Evolutionary conservation across 768 basidiomycete species (phyloP).

Genomic region (Dacryopinax spathularia): DNA sequence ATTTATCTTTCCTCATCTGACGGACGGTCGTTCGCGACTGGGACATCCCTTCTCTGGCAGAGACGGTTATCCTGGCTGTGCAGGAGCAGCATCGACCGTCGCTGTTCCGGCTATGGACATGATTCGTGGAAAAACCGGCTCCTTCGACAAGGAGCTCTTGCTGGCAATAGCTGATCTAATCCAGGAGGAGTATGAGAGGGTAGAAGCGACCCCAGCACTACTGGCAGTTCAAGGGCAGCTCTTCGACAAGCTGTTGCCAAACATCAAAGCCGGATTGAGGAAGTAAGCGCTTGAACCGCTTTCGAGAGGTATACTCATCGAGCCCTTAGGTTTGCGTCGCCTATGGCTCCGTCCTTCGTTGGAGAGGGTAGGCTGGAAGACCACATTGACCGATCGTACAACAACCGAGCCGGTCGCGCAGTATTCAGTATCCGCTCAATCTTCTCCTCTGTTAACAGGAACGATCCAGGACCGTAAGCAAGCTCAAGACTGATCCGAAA

Average conservation of each 20-base stretch:
- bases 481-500: not conserved
- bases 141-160: not conserved
- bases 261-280: not conserved
- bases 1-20: not conserved
- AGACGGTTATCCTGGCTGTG: not conserved
- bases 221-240: not conserved
- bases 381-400: not conserved
- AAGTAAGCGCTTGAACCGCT: not conserved
- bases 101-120: not conserved
- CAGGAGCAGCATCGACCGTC: not conserved
- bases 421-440: not conserved
- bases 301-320: not conserved
- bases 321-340: not conserved
- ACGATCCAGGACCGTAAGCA: not conserved
- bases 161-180: not conserved
- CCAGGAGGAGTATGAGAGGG: not conserved
- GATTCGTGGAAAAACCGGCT: not conserved
- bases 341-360: not conserved
- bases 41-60: not conserved
- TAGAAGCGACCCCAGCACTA: not conserved
- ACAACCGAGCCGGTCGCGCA: not conserved
- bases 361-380: not conserved
- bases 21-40: not conserved
- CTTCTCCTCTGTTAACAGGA: not conserved
- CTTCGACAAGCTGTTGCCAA: not conserved